Evolutionary conservation across 345 rosid species (phyloP).

Genomic region (Arabis alpina): DNA sequence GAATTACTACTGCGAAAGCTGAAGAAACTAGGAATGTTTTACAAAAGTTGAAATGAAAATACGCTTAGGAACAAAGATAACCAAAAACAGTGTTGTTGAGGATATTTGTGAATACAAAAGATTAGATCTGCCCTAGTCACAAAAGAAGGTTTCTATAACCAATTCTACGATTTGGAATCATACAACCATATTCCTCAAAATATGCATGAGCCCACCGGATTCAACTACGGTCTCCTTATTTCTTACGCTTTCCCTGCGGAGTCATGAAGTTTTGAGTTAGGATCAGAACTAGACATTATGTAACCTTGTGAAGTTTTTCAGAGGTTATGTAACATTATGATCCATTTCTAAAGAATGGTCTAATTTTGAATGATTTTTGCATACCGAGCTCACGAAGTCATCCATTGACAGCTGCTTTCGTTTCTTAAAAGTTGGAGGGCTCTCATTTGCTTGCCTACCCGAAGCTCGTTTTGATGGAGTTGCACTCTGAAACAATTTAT

Average conservation of each 20-base stretch:
- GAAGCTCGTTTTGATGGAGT: constrained; percentile 72
- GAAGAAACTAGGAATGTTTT: not conserved
- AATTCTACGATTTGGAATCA: constrained; percentile 15
- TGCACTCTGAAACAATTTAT: constrained; percentile 28
- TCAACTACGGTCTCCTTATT: constrained; percentile 38
- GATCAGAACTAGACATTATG: not conserved
- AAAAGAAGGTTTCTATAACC: not conserved
- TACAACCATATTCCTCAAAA: not conserved
- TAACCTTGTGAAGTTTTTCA: not conserved
- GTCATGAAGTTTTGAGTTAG: constrained; percentile 16
- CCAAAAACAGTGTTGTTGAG: not conserved
- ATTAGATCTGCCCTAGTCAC: not conserved
- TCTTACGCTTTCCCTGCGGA: constrained; percentile 76
- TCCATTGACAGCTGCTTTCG: constrained; percentile 88
- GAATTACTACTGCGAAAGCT: not conserved
- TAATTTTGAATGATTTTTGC: constrained; percentile 5
- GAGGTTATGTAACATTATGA: not conserved
- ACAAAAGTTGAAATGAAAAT: not conserved
- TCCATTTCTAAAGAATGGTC: too few relatives aligned
- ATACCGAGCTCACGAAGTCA: constrained; percentile 64
- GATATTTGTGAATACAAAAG: constrained; percentile 20
- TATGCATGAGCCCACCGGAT: not conserved
- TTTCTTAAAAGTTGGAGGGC: constrained; percentile 68
- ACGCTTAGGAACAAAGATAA: not conserved
- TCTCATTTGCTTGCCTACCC: constrained; percentile 69